Conservation (phyloP, 495 filamentous ascomycete species). For the Immersiella caudata region DNA sequence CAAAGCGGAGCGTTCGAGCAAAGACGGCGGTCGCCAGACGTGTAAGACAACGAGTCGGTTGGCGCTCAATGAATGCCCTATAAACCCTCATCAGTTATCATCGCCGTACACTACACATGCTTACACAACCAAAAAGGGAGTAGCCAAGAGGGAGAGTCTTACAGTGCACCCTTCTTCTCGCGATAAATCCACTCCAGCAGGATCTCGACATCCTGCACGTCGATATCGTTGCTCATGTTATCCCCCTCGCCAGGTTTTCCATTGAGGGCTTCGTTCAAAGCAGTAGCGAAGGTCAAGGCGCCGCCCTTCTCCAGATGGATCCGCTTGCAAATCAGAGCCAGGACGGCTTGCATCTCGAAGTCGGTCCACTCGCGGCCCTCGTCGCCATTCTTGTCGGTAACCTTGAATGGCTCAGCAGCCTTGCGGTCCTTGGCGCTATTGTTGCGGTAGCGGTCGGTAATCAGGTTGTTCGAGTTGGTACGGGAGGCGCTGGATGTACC, state of each 20-base stretch:
- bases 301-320: constrained; percentile 12
- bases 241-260: neutral
- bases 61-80: constrained; percentile 19
- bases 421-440: neutral
- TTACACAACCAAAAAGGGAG: neutral
- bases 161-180: constrained; percentile 19
- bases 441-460: neutral
- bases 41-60: constrained; percentile 9
- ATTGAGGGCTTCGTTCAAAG: constrained; percentile 22
- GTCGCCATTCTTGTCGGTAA: neutral
- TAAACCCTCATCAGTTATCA: neutral
- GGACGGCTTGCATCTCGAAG: constrained; percentile 20
- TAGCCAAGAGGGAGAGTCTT: neutral
- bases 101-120: neutral
- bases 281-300: constrained; percentile 10
- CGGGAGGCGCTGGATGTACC: neutral
- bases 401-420: neutral
- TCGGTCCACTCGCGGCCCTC: constrained; percentile 16
- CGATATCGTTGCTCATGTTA: constrained; percentile 11
- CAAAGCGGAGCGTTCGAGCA: constrained; percentile 8
- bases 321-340: constrained; percentile 20
- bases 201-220: constrained; percentile 14
- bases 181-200: constrained; percentile 8
- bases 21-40: constrained; percentile 13
- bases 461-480: neutral